Percentiles rank a stretch among this genome's conserved stretches.
Evolutionary conservation across 2,329 filamentous ascomycete genomes (phyloP).

Genomic region (Malbranchea zuffiana): DNA sequence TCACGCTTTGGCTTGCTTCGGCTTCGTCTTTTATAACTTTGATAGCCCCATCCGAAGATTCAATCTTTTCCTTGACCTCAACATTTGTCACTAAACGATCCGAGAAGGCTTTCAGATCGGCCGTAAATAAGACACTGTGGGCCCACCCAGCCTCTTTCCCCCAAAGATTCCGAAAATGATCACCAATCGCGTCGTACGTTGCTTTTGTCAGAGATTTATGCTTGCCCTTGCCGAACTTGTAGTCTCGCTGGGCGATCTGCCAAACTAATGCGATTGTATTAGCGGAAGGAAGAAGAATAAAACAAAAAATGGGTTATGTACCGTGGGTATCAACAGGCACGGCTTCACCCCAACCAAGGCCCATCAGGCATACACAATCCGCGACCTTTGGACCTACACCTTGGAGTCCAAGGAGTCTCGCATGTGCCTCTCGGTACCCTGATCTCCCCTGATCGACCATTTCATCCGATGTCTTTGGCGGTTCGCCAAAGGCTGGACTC

Average conservation of each 20-base stretch:
- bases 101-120: slow-evolving; percentile 76
- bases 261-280: slow-evolving; percentile 49
- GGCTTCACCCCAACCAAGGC: slow-evolving; percentile 86
- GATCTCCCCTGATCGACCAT: slow-evolving; percentile 43
- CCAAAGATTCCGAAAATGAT: slow-evolving; percentile 83
- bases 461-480: slow-evolving; percentile 35
- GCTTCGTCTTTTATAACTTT: slow-evolving; percentile 5
- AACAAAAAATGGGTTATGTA: slow-evolving; percentile 19
- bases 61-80: slow-evolving; percentile 20
- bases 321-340: slow-evolving; percentile 92
- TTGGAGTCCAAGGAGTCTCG: slow-evolving; percentile 63
- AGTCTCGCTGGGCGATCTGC: slow-evolving; percentile 95
- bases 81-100: slow-evolving; percentile 44
- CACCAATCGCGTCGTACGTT: slow-evolving; percentile 80
- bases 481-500: slow-evolving; percentile 47
- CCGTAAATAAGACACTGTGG: slow-evolving; percentile 91
- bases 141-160: slow-evolving; percentile 94
- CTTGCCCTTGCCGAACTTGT: slow-evolving; percentile 76
- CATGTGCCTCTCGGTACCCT: slow-evolving; percentile 70
- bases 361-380: slow-evolving; percentile 94
- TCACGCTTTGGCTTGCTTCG: not conserved
- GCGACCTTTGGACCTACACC: slow-evolving; percentile 95
- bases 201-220: slow-evolving; percentile 76
- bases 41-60: not conserved
- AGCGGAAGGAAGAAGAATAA: slow-evolving; percentile 2